These are phyloP conservation scores for Colletotrichum scovillei DNA, from an alignment of 2,329 filamentous ascomycete species.

Conservation along the genomic window DNA sequence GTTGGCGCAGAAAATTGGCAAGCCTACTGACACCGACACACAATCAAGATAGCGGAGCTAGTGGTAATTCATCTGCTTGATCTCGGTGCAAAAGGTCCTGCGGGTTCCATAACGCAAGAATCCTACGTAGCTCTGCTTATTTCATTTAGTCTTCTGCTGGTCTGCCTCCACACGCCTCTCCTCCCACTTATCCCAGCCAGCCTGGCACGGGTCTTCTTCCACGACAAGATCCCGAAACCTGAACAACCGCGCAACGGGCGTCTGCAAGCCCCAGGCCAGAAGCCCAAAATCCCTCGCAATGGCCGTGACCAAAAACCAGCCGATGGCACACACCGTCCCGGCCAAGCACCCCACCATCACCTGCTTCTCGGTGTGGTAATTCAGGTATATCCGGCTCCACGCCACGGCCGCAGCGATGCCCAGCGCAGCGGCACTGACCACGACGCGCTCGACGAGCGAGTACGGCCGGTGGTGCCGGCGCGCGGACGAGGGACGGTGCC, in stretches of 20 bases:
- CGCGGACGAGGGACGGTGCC: conserved; percentile 64
- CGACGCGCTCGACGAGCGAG: conserved; percentile 69
- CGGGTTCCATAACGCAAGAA: background rate
- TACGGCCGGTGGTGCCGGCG: conserved; percentile 57
- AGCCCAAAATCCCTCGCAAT: conserved; percentile 74
- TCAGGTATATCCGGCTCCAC: conserved; percentile 87
- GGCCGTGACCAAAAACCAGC: conserved; percentile 83
- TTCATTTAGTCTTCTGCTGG: conserved; percentile 43
- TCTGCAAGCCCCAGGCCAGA: conserved; percentile 78
- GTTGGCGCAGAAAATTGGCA: no score
- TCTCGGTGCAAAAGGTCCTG: background rate
- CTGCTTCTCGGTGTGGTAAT: conserved; percentile 90
- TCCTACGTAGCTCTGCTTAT: background rate
- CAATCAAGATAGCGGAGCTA: no score
- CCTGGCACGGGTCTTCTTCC: conserved; percentile 88
- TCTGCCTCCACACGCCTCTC: conserved; percentile 53
- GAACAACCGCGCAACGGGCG: conserved; percentile 71
- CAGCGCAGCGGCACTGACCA: conserved; percentile 65
- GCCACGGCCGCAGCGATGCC: conserved; percentile 76
- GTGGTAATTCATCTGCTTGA: background rate
- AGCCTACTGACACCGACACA: no score
- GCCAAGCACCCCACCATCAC: conserved; percentile 83
- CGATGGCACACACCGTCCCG: conserved; percentile 76
- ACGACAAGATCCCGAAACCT: conserved; percentile 86
- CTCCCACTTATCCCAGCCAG: conserved; percentile 95